Conservation (phyloP, 768 basidiomycete species). For the Lactarius psammicola region DNA sequence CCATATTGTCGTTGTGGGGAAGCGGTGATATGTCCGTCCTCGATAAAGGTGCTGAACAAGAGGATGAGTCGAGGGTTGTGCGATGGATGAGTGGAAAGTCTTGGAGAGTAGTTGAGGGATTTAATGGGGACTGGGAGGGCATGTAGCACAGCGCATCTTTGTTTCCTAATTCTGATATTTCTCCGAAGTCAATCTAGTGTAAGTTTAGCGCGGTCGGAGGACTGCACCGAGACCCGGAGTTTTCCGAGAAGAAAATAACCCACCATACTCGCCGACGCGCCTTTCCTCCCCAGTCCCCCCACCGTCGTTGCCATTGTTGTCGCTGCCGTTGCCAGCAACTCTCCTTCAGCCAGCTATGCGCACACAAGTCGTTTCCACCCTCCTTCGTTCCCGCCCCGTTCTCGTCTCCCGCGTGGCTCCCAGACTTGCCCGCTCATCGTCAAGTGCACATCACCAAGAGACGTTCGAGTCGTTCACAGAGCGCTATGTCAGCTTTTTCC, state of each 20-base stretch:
- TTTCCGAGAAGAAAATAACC: slow-evolving; percentile 20
- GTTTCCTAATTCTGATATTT: slow-evolving; percentile 3
- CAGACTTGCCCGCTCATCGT: slow-evolving; percentile 48
- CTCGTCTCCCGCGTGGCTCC: slow-evolving; percentile 42
- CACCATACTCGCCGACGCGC: slow-evolving; percentile 20
- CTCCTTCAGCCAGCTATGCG: slow-evolving; percentile 42
- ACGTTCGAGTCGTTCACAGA: slow-evolving; percentile 91
- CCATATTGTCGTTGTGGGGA: slow-evolving; percentile 72
- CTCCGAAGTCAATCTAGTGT: background rate
- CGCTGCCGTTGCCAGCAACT: slow-evolving; percentile 22
- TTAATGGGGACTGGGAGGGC: slow-evolving; percentile 45
- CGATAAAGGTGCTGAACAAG: slow-evolving; percentile 49
- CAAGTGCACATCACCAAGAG: slow-evolving; percentile 77
- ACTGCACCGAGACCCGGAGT: slow-evolving; percentile 14
- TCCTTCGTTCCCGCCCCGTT: slow-evolving; percentile 61
- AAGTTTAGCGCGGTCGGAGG: background rate
- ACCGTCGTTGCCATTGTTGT: background rate
- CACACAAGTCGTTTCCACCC: slow-evolving; percentile 56
- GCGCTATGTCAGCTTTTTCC: slow-evolving; percentile 93
- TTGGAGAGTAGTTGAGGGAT: slow-evolving; percentile 68
- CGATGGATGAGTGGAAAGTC: slow-evolving; percentile 59
- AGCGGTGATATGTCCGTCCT: slow-evolving; percentile 69
- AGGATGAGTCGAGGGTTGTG: slow-evolving; percentile 47
- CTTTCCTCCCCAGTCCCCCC: background rate
- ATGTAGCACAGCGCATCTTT: background rate